Conservation (phyloP, 176 grass and related monocot genomes). For the Musa acuminata region DNA sequence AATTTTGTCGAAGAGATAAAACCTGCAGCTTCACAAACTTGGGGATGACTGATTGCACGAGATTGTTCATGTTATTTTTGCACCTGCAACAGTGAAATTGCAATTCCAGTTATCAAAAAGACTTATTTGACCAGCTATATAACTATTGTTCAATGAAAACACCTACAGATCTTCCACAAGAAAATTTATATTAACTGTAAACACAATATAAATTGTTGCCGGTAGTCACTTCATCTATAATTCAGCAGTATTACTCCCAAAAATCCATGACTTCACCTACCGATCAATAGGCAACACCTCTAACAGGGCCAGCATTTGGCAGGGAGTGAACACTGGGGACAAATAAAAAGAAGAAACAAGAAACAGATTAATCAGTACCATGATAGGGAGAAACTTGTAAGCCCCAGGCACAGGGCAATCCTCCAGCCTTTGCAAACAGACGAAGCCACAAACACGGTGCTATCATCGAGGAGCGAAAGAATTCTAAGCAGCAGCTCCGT, state of each 20-base stretch:
- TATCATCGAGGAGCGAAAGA: slow-evolving; percentile 5
- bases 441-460: slow-evolving; percentile 3
- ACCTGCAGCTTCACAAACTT: slow-evolving; percentile 11
- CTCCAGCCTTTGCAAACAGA: slow-evolving; percentile 12
- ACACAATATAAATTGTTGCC: too few relatives aligned
- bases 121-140: background rate
- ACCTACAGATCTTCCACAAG: too few relatives aligned
- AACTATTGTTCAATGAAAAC: background rate
- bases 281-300: background rate
- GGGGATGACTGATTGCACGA: slow-evolving; percentile 2
- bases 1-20: slow-evolving; percentile 11
- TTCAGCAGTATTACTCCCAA: too few relatives aligned
- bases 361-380: slow-evolving; percentile 3
- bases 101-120: background rate
- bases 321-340: background rate
- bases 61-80: slow-evolving; percentile 19
- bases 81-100: slow-evolving; percentile 14
- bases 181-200: too few relatives aligned
- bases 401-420: slow-evolving; percentile 4
- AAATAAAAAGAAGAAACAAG: background rate
- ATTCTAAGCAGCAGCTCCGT: slow-evolving; percentile 4
- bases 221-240: too few relatives aligned
- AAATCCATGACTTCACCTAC: background rate
- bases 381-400: slow-evolving; percentile 10
- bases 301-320: too few relatives aligned